phyloP scores from a whole-genome alignment of 208 protist genomes.

The Leishmania aethiopica region DNA sequence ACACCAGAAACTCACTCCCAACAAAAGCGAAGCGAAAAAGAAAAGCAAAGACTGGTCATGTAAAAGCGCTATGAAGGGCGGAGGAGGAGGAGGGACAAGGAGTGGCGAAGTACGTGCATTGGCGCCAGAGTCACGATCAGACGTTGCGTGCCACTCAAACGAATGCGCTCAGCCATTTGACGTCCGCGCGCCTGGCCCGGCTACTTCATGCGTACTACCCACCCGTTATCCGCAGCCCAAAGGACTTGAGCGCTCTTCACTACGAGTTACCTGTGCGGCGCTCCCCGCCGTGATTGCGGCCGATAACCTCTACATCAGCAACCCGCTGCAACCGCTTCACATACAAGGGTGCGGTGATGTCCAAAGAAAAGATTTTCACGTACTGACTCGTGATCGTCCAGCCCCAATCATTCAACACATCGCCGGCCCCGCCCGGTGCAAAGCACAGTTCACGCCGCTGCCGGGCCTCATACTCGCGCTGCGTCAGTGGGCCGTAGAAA shows the following conservation, averaged over 20 bases:
- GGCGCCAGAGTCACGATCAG: not conserved
- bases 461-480: constrained; percentile 22
- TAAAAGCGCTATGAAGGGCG: not conserved
- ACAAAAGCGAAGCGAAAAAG: not conserved
- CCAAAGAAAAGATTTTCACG: constrained; percentile 78
- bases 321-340: constrained; percentile 60
- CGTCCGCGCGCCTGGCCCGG: not conserved
- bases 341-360: constrained; percentile 64
- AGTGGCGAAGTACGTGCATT: too few species aligned
- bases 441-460: constrained; percentile 22
- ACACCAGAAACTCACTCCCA: not conserved
- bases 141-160: not conserved
- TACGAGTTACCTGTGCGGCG: constrained; percentile 5
- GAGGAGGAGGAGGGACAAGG: not conserved
- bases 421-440: constrained; percentile 24
- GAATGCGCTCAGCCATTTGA: not conserved
- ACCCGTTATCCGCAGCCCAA: not conserved
- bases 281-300: constrained; percentile 10
- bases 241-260: not conserved
- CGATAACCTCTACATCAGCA: constrained; percentile 21
- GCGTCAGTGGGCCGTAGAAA: constrained; percentile 20
- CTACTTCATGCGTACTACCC: not conserved
- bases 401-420: constrained; percentile 75
- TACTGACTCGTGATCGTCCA: constrained; percentile 66
- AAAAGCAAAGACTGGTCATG: not conserved